Base-by-base conservation (phyloP, 1,139 yeast species). In the Suhomyces anneliseae region DNA sequence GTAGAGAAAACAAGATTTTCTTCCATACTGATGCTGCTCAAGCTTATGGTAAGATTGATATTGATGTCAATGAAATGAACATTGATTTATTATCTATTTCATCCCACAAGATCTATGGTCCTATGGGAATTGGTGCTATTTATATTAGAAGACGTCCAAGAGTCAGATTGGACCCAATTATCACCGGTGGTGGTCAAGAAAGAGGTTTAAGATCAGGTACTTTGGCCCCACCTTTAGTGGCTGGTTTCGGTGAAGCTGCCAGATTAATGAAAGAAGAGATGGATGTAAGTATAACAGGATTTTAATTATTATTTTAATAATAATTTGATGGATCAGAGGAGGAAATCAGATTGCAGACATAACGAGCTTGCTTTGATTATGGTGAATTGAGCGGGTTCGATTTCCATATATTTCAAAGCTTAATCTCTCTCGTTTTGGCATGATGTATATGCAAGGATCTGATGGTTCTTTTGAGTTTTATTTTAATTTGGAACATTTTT, bases 11-110 rank as follows among this genome's bases (percentile, higher is more conserved):
- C 64, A 93, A 95, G 74, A 85, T 93, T 36, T 93, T 90, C 62
- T 93, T 95, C 85, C 99, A 93, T 70, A 86, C 98, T n/a, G 99
- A 93, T 66, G 96, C 88, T 48, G 99, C 99, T 15, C 99, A 93
- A 70, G 99, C 97, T 4, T 89, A 83, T 63, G 99, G 99, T 54
- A 95, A 95, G 69, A 81, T 95, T 47, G 90, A 90, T 44, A 72
- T 93, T 48, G 97, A 93, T 62, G 99, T 93, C 51, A 90, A 95
- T 72, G 89, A 85, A 58, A 82, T 85, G 86, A 90, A 93, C 65
- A 88, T 93, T 60, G 99, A 93, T 69, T 72, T 92, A 56, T 76
- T 95, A 83, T 90, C 97, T 19, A 87, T 93, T 51, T 89, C 97
- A 0, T 92, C 96, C 4, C 99, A 93, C 72, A 93, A 93, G 73